Evolutionary conservation across 2,329 filamentous ascomycete species (phyloP), one percentile per base, ranked within the genome.

Genomic region (Cryoendolithus antarcticus): DNA sequence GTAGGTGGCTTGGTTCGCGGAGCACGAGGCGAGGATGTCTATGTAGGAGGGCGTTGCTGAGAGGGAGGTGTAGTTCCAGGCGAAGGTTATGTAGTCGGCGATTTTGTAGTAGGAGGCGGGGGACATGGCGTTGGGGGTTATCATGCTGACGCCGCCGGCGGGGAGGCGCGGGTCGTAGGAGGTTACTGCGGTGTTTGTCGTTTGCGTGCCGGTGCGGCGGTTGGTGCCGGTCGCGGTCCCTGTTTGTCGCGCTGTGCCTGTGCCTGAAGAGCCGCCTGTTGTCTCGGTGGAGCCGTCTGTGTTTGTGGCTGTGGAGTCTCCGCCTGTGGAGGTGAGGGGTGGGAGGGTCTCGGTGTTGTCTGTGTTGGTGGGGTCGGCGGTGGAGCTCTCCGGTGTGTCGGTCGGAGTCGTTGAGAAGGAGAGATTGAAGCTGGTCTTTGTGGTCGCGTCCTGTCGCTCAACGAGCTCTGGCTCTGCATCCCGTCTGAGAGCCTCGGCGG

Each of bases 31-130:
- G 32, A 80, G 59, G 30, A 81, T 67, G 48, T 81, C 74, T 49
- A 82, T 62, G 32, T 66, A 68, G 1, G 66, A 64, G 0, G 77
- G 77, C 0, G 72, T 74, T 11, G 71, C 64, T 11, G 64, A 68
- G 15, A 81, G 61, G 8, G 72, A 77, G 9, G 77, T 82, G 59
- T 80, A 81, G 59, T 82, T 81, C 77, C 77, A 82, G 12, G 65
- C 70, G 48, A 81, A 78, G 0, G 76, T 80, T 24, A 80, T 62
- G 43, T 64, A 67, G 33, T 80, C 66, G 11, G 73, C 73, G 48
- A 80, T 71, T 57, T 78, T 80, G 66, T 76, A 80, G 60, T 73
- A 80, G 6, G 52, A 48, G 4, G 67, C 61, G 10, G 67, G 62
- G 6, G 64, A 63, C 6, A 61, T 55, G 6, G 64, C 55, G 37